A percentile compares a stretch with the other conserved stretches of the same genome.
Evolutionary conservation across 441 rosid genomes (phyloP).

Genomic region (Eutrema salsugineum): DNA sequence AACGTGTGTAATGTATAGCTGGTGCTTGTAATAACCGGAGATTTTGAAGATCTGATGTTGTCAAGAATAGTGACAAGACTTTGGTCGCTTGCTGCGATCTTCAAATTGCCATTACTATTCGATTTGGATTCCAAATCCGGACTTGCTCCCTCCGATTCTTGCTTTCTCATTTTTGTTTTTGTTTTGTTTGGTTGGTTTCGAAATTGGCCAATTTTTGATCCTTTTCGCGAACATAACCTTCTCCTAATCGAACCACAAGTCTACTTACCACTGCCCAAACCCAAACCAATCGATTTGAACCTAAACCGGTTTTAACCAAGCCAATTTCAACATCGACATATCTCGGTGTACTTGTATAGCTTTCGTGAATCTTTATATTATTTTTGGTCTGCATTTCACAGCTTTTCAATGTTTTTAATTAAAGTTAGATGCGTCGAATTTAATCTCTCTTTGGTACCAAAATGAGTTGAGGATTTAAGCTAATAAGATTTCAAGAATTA

Average conservation of each 20-base stretch:
- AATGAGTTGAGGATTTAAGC: not conserved
- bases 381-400: not conserved
- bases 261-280: not conserved
- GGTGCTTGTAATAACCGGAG: conserved; percentile 1
- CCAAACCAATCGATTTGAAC: not conserved
- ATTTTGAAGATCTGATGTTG: conserved; percentile 28
- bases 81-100: conserved; percentile 22
- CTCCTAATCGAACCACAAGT: not conserved
- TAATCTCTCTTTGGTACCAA: not conserved
- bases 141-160: not conserved
- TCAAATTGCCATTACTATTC: not conserved
- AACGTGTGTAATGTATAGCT: not conserved
- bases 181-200: not conserved
- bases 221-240: not conserved
- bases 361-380: not conserved
- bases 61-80: conserved; percentile 13
- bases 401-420: not conserved
- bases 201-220: not conserved
- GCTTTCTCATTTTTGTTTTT: conserved; percentile 4
- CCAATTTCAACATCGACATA: not conserved
- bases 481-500: not conserved
- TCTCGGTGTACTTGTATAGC: not conserved
- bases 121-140: not conserved
- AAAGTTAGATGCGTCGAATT: not conserved
- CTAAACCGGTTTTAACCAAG: conserved; percentile 1